Evolutionary conservation across 225 moss, liverwort and hornwort genomes (phyloP).

Genomic region (Takakia lepidozioides): DNA sequence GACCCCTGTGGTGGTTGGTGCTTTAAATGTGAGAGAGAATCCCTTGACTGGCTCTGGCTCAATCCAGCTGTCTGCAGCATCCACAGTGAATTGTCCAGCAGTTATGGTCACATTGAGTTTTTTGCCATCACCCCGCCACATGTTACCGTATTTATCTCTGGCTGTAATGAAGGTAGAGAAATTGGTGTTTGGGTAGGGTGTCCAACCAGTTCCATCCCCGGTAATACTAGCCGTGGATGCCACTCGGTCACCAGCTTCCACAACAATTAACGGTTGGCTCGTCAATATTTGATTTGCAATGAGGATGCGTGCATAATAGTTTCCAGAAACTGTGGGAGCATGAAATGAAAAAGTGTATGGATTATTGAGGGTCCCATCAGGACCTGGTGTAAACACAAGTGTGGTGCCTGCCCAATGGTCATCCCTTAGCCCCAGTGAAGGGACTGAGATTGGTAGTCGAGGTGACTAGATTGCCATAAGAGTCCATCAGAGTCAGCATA

Average conservation of each 20-base stretch:
- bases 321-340: constrained; percentile 15
- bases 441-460: constrained; percentile 7
- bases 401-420: no score
- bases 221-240: constrained; percentile 20
- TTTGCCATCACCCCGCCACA: constrained; percentile 26
- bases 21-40: constrained; percentile 15
- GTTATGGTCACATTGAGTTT: constrained; percentile 12
- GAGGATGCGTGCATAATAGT: constrained; percentile 21
- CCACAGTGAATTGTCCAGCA: neutral
- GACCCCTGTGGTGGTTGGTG: constrained; percentile 12
- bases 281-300: constrained; percentile 10
- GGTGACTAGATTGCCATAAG: constrained; percentile 12
- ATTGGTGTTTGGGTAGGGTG: constrained; percentile 17
- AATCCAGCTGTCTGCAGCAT: constrained; percentile 5
- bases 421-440: constrained; percentile 24
- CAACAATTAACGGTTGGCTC: constrained; percentile 7
- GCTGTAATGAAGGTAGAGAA: constrained; percentile 14
- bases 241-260: constrained; percentile 9
- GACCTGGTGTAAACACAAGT: no score
- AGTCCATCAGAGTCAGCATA: constrained; percentile 19
- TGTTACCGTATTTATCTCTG: constrained; percentile 19
- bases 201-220: constrained; percentile 4
- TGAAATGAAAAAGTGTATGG: constrained; percentile 25
- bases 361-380: constrained; percentile 12
- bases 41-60: constrained; percentile 8